Percentiles rank a stretch among this genome's conserved stretches.
Evolutionary conservation across 495 filamentous ascomycete species (phyloP).

Genomic region (Neurospora cerealis): DNA sequence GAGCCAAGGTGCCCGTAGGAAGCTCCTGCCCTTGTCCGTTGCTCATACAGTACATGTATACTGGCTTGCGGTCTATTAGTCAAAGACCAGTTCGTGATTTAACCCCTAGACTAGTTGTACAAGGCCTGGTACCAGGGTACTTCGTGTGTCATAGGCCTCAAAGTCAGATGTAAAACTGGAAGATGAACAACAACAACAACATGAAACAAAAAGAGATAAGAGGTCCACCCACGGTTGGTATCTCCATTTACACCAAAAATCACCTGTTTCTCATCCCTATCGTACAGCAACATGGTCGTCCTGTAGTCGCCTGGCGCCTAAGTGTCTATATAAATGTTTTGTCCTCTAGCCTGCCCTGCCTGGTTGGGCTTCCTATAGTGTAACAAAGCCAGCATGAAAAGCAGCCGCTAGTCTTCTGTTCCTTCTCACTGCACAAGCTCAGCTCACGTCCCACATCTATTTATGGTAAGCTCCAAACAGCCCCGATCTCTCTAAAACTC

Average conservation of each 20-base stretch:
- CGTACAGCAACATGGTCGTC: background rate
- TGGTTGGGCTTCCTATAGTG: background rate
- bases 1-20: no score
- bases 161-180: background rate
- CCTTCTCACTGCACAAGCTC: background rate
- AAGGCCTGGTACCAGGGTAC: no score
- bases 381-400: background rate
- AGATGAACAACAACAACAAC: background rate
- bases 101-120: no score
- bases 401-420: background rate
- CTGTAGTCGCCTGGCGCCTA: background rate
- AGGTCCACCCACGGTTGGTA: background rate
- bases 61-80: no score
- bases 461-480: background rate
- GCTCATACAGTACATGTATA: no score
- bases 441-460: background rate
- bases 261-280: background rate
- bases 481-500: background rate
- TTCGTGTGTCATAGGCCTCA: no score
- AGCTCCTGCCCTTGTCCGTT: no score
- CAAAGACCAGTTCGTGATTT: no score
- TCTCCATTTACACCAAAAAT: background rate
- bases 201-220: background rate
- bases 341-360: background rate
- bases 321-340: background rate